Conservation (phyloP, 495 filamentous ascomycete genomes). For the Penicillium verhagenii region DNA sequence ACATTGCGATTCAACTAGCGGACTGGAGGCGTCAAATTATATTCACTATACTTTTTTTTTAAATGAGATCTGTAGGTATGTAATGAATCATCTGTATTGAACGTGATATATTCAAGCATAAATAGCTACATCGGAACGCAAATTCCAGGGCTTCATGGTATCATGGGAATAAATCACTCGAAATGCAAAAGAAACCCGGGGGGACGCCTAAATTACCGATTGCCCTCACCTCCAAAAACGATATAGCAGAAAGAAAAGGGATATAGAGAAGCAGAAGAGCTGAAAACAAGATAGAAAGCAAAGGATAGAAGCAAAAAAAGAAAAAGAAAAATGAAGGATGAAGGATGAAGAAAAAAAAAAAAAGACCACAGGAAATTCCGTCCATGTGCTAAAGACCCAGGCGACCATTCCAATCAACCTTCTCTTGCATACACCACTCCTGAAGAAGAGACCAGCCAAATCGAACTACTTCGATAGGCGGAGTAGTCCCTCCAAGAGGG, state of each 20-base stretch:
- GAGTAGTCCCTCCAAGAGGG: slow-evolving; percentile 40
- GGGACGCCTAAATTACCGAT: slow-evolving; percentile 12
- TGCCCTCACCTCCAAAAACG: not conserved
- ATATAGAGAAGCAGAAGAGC: not conserved
- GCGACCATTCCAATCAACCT: slow-evolving; percentile 40
- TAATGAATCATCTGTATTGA: slow-evolving; percentile 10
- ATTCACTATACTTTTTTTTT: not conserved
- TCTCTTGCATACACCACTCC: slow-evolving; percentile 48
- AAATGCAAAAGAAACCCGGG: slow-evolving; percentile 15
- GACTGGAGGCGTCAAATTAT: slow-evolving; percentile 3
- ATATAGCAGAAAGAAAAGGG: not conserved
- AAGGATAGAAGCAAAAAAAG: no score
- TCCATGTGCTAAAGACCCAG: slow-evolving; percentile 26
- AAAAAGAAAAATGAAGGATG: slow-evolving; percentile 1
- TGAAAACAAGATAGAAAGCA: not conserved
- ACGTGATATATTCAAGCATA: slow-evolving; percentile 22
- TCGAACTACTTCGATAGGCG: slow-evolving; percentile 47
- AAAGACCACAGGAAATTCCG: not conserved
- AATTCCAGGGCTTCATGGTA: slow-evolving; percentile 37
- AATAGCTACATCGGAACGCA: slow-evolving; percentile 18
- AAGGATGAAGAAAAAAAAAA: not conserved
- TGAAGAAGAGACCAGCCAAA: slow-evolving; percentile 43
- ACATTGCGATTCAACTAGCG: slow-evolving; percentile 4
- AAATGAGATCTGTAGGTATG: not conserved
- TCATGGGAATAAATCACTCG: slow-evolving; percentile 31